A percentile compares a stretch with the other conserved stretches of the same genome.
Evolutionary conservation across 2,329 filamentous ascomycete species (phyloP).

Genomic region (Exophiala viscosa): DNA sequence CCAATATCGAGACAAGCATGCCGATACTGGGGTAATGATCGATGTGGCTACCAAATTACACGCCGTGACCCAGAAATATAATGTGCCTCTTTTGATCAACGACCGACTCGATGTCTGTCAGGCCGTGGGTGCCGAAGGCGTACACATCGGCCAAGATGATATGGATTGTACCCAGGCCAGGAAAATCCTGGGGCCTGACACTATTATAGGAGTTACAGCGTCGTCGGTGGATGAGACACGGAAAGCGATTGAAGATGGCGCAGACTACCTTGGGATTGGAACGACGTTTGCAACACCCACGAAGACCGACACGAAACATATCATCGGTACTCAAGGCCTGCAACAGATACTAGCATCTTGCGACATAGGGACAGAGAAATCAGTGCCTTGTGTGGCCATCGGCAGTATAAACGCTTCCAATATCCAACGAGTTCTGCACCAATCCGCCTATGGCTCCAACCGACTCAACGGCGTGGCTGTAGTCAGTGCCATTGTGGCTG

Average conservation of each 20-base stretch:
- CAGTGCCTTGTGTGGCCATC: slow-evolving; percentile 71
- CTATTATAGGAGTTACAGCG: slow-evolving; percentile 88
- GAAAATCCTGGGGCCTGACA: slow-evolving; percentile 65
- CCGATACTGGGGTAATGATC: slow-evolving; percentile 68
- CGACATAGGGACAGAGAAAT: slow-evolving; percentile 37
- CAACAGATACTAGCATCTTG: slow-evolving; percentile 64
- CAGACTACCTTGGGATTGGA: slow-evolving; percentile 86
- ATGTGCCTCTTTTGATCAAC: slow-evolving; percentile 83
- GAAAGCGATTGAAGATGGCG: slow-evolving; percentile 68
- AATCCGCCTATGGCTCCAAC: slow-evolving; percentile 48
- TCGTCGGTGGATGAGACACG: slow-evolving; percentile 69
- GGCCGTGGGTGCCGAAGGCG: slow-evolving; percentile 81
- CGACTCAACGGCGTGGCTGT: slow-evolving; percentile 75
- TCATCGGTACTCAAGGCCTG: slow-evolving; percentile 71
- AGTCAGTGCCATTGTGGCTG: slow-evolving; percentile 81
- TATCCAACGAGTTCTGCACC: slow-evolving; percentile 68
- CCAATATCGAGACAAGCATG: slow-evolving; percentile 85
- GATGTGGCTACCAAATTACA: slow-evolving; percentile 69
- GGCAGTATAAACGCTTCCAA: slow-evolving; percentile 81
- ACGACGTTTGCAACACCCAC: slow-evolving; percentile 84
- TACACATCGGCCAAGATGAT: slow-evolving; percentile 94
- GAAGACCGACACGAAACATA: slow-evolving; percentile 82
- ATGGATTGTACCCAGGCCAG: slow-evolving; percentile 70
- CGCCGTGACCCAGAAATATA: slow-evolving; percentile 61
- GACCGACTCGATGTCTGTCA: slow-evolving; percentile 87